A percentile compares a stretch with the other conserved stretches of the same genome.
Evolutionary conservation across 768 basidiomycete species (phyloP).

Genomic region (Boletus barrowsii): DNA sequence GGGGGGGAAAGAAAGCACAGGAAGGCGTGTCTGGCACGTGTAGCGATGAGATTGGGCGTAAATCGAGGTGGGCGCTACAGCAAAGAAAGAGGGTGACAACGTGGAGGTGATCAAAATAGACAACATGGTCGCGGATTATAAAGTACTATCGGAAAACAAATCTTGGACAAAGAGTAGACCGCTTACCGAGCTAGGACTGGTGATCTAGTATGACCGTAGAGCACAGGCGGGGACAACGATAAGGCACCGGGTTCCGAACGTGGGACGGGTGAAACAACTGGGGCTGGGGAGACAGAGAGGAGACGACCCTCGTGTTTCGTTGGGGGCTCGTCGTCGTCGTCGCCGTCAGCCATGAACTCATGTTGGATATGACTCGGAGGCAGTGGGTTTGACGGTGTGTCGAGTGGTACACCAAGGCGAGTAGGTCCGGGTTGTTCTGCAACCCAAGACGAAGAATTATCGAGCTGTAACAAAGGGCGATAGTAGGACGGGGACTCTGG

Average conservation of each 20-base stretch:
- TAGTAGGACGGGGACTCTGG: slow-evolving; percentile 20
- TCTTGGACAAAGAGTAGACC: neutral
- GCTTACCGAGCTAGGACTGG: slow-evolving; percentile 33
- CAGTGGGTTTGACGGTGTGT: slow-evolving; percentile 6
- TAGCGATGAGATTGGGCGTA: neutral
- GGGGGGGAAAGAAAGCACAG: neutral
- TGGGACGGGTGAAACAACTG: slow-evolving; percentile 11
- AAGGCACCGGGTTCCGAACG: slow-evolving; percentile 9
- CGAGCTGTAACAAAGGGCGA: slow-evolving; percentile 31
- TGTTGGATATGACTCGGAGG: slow-evolving; percentile 10
- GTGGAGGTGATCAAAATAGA: slow-evolving; percentile 1
- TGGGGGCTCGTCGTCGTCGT: slow-evolving; percentile 22
- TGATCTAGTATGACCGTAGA: slow-evolving; percentile 29
- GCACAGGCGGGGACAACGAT: slow-evolving; percentile 11
- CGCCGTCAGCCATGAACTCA: slow-evolving; percentile 14
- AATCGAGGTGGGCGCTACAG: neutral
- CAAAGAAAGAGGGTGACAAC: slow-evolving; percentile 16
- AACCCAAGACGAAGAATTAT: slow-evolving; percentile 27
- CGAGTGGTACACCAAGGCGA: slow-evolving; percentile 8
- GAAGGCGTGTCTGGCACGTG: slow-evolving; percentile 14
- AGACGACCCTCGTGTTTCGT: slow-evolving; percentile 28
- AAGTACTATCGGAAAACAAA: neutral
- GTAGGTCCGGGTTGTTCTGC: slow-evolving; percentile 8
- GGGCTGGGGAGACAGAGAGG: slow-evolving; percentile 13
- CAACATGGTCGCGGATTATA: slow-evolving; percentile 1